Evolutionary conservation across 345 rosid species (phyloP).

Genomic region (Rhodamnia argentea): DNA sequence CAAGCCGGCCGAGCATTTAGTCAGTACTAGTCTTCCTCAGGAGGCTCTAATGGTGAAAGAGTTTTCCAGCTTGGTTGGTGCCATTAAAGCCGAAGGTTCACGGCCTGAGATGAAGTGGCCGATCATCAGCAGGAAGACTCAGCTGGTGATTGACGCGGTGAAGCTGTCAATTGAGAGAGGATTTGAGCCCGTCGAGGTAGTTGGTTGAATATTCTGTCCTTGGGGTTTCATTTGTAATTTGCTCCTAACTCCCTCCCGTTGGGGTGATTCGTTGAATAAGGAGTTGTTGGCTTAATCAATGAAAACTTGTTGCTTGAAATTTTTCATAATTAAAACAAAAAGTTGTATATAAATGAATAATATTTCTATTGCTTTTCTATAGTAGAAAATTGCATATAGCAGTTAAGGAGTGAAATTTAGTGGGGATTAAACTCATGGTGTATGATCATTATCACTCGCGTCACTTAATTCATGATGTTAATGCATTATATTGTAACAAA

Average conservation of each 20-base stretch:
- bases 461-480: too few relatives aligned
- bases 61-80: conserved; percentile 49
- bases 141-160: conserved; percentile 59
- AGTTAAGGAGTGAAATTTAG: neutral
- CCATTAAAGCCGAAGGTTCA: conserved; percentile 37
- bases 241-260: neutral
- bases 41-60: conserved; percentile 76
- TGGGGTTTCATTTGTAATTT: neutral
- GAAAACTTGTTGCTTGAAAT: neutral
- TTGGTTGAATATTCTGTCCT: neutral
- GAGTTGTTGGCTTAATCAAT: neutral
- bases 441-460: too few relatives aligned
- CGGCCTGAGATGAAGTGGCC: conserved; percentile 66
- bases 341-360: neutral
- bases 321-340: neutral
- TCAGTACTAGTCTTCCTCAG: conserved; percentile 48
- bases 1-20: conserved; percentile 30
- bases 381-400: neutral
- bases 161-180: conserved; percentile 48
- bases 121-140: conserved; percentile 56
- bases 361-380: neutral
- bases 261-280: neutral
- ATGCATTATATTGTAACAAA: too few relatives aligned
- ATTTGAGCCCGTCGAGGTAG: conserved; percentile 30
- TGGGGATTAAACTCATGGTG: neutral